Conservation (phyloP, 2,329 filamentous ascomycete species). For the Zymoseptoria pseudotritici region DNA sequence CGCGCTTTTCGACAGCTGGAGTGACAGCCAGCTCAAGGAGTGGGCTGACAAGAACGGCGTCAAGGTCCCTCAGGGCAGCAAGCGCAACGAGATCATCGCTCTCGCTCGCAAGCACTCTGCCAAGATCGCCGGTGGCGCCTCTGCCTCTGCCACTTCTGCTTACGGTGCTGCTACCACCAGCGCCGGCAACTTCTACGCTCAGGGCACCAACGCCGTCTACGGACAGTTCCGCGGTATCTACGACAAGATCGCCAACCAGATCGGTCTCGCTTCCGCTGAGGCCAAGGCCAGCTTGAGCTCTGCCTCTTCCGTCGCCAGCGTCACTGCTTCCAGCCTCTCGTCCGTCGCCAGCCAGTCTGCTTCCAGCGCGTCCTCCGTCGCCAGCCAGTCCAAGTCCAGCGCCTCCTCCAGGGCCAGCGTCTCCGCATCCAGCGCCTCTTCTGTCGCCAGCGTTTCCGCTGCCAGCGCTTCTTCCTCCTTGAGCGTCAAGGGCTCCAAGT, state of each 20-base stretch:
- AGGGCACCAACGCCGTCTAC: slow-evolving; percentile 60
- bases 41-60: slow-evolving; percentile 89
- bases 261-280: slow-evolving; percentile 38
- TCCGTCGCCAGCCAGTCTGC: slow-evolving; percentile 19
- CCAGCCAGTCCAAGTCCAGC: slow-evolving; percentile 26
- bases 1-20: slow-evolving; percentile 81
- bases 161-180: slow-evolving; percentile 41
- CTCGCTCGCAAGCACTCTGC: slow-evolving; percentile 83
- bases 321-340: slow-evolving; percentile 15
- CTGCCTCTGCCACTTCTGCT: slow-evolving; percentile 35
- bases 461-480: slow-evolving; percentile 23
- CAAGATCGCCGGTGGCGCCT: slow-evolving; percentile 54
- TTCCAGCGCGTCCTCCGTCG: slow-evolving; percentile 24
- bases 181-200: slow-evolving; percentile 68
- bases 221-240: slow-evolving; percentile 28
- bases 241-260: slow-evolving; percentile 39
- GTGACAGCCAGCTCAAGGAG: slow-evolving; percentile 80
- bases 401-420: slow-evolving; percentile 28
- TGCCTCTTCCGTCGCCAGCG: slow-evolving; percentile 29
- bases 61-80: slow-evolving; percentile 83
- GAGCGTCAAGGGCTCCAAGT: slow-evolving; percentile 26
- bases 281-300: slow-evolving; percentile 31
- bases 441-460: slow-evolving; percentile 22
- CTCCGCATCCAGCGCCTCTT: slow-evolving; percentile 17
- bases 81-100: slow-evolving; percentile 79